Base-by-base conservation (phyloP, 352 stramenopile species). In the Pythium aquatile region DNA sequence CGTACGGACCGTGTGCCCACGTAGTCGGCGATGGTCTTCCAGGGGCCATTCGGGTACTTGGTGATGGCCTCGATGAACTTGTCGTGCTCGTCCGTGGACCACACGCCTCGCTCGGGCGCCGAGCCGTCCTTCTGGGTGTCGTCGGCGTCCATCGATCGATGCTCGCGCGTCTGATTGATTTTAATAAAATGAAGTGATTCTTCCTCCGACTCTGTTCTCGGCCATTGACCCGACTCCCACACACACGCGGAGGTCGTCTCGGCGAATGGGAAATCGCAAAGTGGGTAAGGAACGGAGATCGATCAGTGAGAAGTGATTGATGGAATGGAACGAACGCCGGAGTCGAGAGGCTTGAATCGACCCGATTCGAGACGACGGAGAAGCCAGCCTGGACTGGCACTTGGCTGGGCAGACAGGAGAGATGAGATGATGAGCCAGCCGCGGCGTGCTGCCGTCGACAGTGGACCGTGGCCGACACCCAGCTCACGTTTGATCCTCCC, bases 21-120 rank as follows among this genome's bases (percentile, higher is more conserved):
- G 30, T 59, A 32, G 11, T 54, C 46, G 2, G 63, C 55, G 33
- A 69, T 64, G 46, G 17, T 44, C 37, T 60, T 52, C 63, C 63
- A 69, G 8, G 63, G 63, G 6, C 63, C 63, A 13, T 63, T 20
- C 1, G 67, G 67, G 53, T 68, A 68, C 17, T 48, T 51, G 46
- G 66, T 51, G 33, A 74, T 63, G 16, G 62, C 67, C 24, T 59
- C 55, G 46, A 74, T 42, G 35, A 74, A 74, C 44, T 65, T 65
- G 42, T 74, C 67, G 24, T 74, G 67, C 29, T 74, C 67, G 2
- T 70, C 62, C 13, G 56, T 39, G 28, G 62, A 60, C 67, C 67
- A 74, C 4, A 68, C 53, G 32, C 61, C 63, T n/a, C 63, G 63
- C n/a, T 57, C 61, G 0, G 14, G 44, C 8, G 14, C 14, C 2